Evolutionary conservation across 2,329 filamentous ascomycete genomes (phyloP).

Genomic region (Pseudophaeomoniella oleicola): DNA sequence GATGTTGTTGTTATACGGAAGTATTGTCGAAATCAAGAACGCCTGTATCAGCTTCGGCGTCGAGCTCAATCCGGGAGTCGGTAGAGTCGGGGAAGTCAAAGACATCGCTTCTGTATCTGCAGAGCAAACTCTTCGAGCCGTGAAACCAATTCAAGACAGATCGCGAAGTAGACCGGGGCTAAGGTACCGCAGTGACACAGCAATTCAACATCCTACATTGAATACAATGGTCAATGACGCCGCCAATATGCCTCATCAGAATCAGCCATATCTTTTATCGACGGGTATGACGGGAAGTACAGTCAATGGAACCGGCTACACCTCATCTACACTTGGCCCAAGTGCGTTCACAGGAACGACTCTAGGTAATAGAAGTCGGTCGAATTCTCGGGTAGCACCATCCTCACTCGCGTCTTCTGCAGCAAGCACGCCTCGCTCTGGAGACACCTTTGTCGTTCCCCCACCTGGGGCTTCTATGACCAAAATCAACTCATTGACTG

Average conservation of each 20-base stretch:
- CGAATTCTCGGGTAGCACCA: constrained; percentile 19
- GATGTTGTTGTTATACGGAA: constrained; percentile 43
- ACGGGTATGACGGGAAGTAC: not conserved
- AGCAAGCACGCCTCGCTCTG: constrained; percentile 61
- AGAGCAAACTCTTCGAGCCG: constrained; percentile 16
- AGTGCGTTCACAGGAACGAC: constrained; percentile 16
- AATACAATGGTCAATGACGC: not conserved
- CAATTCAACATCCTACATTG: constrained; percentile 27
- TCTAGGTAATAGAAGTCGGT: constrained; percentile 5
- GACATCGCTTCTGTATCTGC: constrained; percentile 11
- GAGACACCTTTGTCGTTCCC: constrained; percentile 59
- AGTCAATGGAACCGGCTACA: constrained; percentile 3
- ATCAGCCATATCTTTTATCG: not conserved
- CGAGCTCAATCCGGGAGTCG: constrained; percentile 18
- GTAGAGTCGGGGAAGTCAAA: constrained; percentile 15
- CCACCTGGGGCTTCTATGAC: constrained; percentile 31
- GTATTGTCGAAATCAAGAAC: constrained; percentile 44
- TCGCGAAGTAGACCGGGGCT: constrained; percentile 21
- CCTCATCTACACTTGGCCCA: constrained; percentile 20
- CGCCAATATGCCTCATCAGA: not conserved
- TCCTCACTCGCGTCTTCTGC: constrained; percentile 29
- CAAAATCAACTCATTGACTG: constrained; percentile 36
- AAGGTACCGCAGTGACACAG: constrained; percentile 36
- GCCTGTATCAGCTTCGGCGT: constrained; percentile 38
- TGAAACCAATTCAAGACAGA: constrained; percentile 33